These are phyloP conservation scores for Aspergillus nidulans DNA, from an alignment of 495 filamentous ascomycete genomes.

Conservation along the genomic window DNA sequence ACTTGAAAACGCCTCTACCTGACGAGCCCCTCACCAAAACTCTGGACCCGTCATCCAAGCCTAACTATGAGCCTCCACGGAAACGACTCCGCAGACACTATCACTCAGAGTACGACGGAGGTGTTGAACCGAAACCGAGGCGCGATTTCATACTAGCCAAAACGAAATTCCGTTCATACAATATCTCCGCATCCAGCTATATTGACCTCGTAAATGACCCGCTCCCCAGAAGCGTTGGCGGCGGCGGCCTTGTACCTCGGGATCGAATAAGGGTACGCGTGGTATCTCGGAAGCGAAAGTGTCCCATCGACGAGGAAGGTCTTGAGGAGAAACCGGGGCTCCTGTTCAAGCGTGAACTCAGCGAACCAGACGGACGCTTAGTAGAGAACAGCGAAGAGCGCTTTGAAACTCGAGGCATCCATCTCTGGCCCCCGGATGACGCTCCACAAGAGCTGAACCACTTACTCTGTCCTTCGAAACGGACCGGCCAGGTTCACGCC, in stretches of 20 bases:
- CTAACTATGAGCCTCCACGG: constrained; percentile 32
- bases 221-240: constrained; percentile 16
- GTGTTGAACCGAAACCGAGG: constrained; percentile 34
- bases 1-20: constrained; percentile 16
- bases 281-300: constrained; percentile 41
- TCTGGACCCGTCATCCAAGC: constrained; percentile 30
- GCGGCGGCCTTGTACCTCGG: constrained; percentile 28
- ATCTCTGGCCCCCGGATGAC: constrained; percentile 57
- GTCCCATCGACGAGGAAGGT: constrained; percentile 36
- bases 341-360: constrained; percentile 33
- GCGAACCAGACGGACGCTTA: constrained; percentile 19
- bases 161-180: constrained; percentile 57
- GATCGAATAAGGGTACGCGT: constrained; percentile 52
- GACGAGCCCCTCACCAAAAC: constrained; percentile 30
- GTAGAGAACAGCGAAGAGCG: constrained; percentile 38
- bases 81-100: constrained; percentile 38
- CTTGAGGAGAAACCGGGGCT: neutral
- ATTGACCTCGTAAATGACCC: constrained; percentile 64
- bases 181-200: constrained; percentile 54
- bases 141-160: constrained; percentile 53
- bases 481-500: constrained; percentile 45
- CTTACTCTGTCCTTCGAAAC: constrained; percentile 54
- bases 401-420: constrained; percentile 47
- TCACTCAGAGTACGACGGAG: constrained; percentile 45
- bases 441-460: constrained; percentile 43